phyloP scores from a whole-genome alignment of 345 rosid species.

The Melaleuca quinquenervia region DNA sequence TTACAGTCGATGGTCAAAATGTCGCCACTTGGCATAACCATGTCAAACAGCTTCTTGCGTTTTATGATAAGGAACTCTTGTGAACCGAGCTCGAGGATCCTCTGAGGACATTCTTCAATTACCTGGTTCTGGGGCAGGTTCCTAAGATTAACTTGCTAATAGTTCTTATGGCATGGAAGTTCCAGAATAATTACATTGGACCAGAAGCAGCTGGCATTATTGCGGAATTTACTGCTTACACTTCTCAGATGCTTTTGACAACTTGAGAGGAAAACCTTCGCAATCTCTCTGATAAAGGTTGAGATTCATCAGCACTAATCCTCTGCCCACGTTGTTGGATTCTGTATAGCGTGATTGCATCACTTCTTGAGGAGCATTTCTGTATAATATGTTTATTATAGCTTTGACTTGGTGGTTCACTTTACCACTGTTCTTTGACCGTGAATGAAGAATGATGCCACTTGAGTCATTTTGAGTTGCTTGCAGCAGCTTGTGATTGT shows the following conservation, averaged over 20 bases:
- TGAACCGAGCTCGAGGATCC: neutral
- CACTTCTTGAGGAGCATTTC: neutral
- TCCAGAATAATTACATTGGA: neutral
- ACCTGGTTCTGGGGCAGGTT: neutral
- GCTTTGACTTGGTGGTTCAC: neutral
- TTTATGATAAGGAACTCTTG: conserved; percentile 59
- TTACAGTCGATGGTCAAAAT: conserved; percentile 68
- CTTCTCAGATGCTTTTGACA: neutral
- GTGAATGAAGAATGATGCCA: neutral
- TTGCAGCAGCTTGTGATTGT: neutral
- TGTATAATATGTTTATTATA: neutral
- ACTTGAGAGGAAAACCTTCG: neutral
- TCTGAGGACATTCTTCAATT: neutral
- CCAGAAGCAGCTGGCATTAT: neutral
- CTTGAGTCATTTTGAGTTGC: neutral
- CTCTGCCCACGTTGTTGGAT: neutral
- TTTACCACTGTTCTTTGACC: neutral
- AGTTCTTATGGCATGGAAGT: neutral
- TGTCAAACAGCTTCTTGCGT: conserved; percentile 82
- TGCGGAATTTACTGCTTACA: neutral
- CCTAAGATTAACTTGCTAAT: neutral
- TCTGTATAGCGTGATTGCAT: neutral
- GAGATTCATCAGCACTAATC: neutral
- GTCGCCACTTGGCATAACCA: conserved; percentile 89
- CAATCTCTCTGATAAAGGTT: neutral